Percentiles rank a stretch among this genome's conserved stretches.
Evolutionary conservation across 495 filamentous ascomycete species (phyloP).

Genomic region (Talaromyces adpressus): DNA sequence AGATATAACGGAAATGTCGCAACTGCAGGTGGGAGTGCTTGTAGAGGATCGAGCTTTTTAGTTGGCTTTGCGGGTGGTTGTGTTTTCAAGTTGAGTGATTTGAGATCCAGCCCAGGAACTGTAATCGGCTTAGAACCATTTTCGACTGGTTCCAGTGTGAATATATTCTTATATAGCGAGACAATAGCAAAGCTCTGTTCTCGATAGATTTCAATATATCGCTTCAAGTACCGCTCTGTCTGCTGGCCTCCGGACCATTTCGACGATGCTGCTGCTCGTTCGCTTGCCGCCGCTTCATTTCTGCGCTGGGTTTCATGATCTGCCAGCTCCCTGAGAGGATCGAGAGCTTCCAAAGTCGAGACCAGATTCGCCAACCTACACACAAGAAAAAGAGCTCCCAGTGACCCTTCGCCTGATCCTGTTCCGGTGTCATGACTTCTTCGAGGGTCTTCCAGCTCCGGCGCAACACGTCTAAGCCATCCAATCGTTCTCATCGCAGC

Average conservation of each 20-base stretch:
- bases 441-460: constrained; percentile 57
- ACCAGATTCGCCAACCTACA: constrained; percentile 76
- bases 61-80: constrained; percentile 16
- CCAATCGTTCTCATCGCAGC: constrained; percentile 87
- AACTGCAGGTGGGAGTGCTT: constrained; percentile 66
- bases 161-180: constrained; percentile 86
- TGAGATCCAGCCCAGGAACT: constrained; percentile 27
- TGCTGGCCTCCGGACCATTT: constrained; percentile 75
- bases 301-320: constrained; percentile 69
- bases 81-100: constrained; percentile 16
- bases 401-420: constrained; percentile 47
- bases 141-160: constrained; percentile 48
- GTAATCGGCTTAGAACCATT: constrained; percentile 25
- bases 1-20: constrained; percentile 81
- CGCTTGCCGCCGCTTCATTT: constrained; percentile 17
- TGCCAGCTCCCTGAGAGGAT: constrained; percentile 79
- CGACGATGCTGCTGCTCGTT: constrained; percentile 12
- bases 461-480: constrained; percentile 82
- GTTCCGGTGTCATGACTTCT: constrained; percentile 23
- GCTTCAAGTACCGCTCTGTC: constrained; percentile 88
- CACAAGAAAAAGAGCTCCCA: constrained; percentile 82
- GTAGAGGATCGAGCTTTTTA: constrained; percentile 47
- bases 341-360: constrained; percentile 73
- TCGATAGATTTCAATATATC: constrained; percentile 95
- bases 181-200: constrained; percentile 96